Evolutionary conservation across 2,329 filamentous ascomycete species (phyloP).

Genomic region (Xylariaceae sp.): DNA sequence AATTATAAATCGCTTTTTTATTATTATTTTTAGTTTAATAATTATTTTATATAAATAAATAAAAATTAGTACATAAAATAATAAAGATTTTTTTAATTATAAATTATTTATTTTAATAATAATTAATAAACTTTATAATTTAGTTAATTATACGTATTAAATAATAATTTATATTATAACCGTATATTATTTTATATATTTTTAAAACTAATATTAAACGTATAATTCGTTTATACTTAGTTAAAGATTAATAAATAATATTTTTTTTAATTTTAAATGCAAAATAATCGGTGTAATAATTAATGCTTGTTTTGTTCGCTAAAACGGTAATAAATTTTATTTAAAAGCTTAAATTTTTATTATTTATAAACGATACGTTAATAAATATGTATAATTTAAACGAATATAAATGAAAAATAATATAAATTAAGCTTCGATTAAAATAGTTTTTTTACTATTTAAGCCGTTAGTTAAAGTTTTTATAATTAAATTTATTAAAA

Average conservation of each 20-base stretch:
- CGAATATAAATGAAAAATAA: background rate
- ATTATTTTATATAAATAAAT: background rate
- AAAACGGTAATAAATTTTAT: background rate
- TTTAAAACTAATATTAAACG: background rate
- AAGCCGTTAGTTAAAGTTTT: background rate
- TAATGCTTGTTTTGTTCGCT: background rate
- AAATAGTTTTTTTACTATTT: slow-evolving; percentile 1
- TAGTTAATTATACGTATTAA: background rate
- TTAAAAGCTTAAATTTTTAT: background rate
- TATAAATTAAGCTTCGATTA: background rate
- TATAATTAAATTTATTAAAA: background rate
- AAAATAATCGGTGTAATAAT: no score
- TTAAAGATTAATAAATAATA: slow-evolving; percentile 3
- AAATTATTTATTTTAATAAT: background rate
- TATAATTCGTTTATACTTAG: background rate
- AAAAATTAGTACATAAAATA: background rate
- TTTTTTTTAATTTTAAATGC: no score
- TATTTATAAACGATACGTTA: background rate
- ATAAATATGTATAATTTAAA: background rate
- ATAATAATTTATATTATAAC: background rate
- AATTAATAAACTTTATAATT: background rate
- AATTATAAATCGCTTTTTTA: background rate
- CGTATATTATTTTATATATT: background rate
- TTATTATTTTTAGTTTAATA: no score
- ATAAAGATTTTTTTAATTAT: background rate